A percentile compares a stretch with the other conserved stretches of the same genome.
These are phyloP conservation scores for Hemileccinum impolitum DNA, from an alignment of 768 basidiomycete species.

Conservation along the genomic window DNA sequence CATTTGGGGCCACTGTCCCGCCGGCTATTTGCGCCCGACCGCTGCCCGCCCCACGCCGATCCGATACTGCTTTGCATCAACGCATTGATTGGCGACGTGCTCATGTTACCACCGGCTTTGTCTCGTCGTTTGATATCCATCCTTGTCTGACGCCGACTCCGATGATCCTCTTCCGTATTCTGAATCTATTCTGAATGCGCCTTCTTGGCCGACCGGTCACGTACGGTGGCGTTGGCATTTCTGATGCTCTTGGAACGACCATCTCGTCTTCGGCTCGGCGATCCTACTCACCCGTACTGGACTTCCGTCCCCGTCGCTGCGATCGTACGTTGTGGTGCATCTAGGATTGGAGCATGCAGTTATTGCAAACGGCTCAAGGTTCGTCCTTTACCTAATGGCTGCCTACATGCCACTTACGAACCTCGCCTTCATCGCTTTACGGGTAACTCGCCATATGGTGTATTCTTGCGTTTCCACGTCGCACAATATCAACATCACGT, in stretches of 20 bases:
- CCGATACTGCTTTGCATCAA: conserved; percentile 5
- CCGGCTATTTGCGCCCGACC: conserved; percentile 12
- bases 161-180: not conserved
- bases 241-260: not conserved
- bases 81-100: conserved; percentile 12
- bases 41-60: conserved; percentile 2
- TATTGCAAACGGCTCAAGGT: conserved; percentile 90
- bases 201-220: conserved; percentile 4
- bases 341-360: conserved; percentile 76
- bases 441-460: conserved; percentile 2
- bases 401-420: conserved; percentile 18
- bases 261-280: conserved; percentile 14
- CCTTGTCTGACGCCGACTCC: not conserved
- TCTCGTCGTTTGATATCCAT: not conserved
- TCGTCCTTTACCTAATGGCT: conserved; percentile 26
- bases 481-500: conserved; percentile 9
- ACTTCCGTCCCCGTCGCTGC: conserved; percentile 6
- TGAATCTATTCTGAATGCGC: not conserved
- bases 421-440: conserved; percentile 10
- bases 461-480: conserved; percentile 10
- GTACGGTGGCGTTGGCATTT: not conserved
- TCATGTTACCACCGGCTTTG: conserved; percentile 1
- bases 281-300: conserved; percentile 7
- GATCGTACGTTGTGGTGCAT: conserved; percentile 5
- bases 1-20: conserved; percentile 7